A percentile compares a stretch with the other conserved stretches of the same genome.
Conservation (phyloP, 164 flowering plant genomes). For the Piper longum region DNA sequence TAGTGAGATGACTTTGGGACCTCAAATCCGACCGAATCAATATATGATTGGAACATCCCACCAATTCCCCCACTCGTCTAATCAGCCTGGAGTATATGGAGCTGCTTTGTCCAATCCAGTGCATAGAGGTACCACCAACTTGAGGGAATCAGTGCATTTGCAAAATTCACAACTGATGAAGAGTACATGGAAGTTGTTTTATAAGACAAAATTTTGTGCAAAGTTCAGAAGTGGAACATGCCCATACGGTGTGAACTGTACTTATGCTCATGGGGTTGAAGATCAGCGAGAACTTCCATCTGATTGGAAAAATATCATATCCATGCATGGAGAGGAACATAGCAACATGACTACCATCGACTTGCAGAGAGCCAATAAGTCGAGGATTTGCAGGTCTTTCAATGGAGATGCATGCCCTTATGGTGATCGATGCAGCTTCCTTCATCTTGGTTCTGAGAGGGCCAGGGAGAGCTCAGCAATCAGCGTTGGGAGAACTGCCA, state of each 20-base stretch:
- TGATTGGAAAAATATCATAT: constrained; percentile 73
- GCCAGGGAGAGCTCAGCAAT: constrained; percentile 58
- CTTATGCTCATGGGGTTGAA: constrained; percentile 75
- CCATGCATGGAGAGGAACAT: constrained; percentile 33
- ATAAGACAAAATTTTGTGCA: constrained; percentile 64
- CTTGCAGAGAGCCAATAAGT: constrained; percentile 49
- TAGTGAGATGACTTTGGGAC: background rate
- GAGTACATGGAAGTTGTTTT: constrained; percentile 48
- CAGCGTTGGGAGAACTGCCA: constrained; percentile 35
- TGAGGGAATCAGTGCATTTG: background rate
- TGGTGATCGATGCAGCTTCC: constrained; percentile 74
- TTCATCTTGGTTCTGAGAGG: constrained; percentile 55
- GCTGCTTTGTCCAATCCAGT: constrained; percentile 15
- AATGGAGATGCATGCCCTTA: constrained; percentile 82
- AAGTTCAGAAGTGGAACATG: constrained; percentile 47
- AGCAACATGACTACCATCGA: constrained; percentile 38
- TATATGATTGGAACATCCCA: background rate
- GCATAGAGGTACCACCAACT: background rate
- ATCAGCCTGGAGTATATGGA: constrained; percentile 23
- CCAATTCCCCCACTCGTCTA: background rate
- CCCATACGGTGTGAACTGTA: constrained; percentile 57
- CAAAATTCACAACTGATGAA: constrained; percentile 16
- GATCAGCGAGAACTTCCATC: constrained; percentile 71
- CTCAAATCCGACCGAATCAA: background rate
- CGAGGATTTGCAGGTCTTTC: constrained; percentile 69